Evolutionary conservation across 805 yeast species (phyloP).

Genomic region (Candida silvatica): DNA sequence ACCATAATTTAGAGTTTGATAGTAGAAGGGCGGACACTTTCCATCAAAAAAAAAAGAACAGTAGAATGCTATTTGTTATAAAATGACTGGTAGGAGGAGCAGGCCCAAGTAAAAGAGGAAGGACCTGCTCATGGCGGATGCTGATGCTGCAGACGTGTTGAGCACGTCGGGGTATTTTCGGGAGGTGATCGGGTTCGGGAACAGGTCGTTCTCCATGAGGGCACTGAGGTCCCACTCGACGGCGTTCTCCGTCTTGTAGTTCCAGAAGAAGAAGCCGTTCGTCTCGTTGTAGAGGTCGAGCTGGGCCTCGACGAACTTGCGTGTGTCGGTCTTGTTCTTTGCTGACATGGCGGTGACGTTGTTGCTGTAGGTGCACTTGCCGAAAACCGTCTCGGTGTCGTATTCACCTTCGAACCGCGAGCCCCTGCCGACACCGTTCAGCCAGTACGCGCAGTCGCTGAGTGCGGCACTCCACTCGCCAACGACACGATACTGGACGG

Average conservation of each 20-base stretch:
- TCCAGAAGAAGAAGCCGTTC: conserved; percentile 67
- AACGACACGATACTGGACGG: conserved; percentile 34
- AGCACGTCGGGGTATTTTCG: conserved; percentile 72
- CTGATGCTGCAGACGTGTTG: conserved; percentile 4
- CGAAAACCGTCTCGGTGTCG: conserved; percentile 30
- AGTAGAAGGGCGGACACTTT: conserved; percentile 29
- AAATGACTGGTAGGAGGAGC: too few species aligned
- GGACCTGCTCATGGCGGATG: too few species aligned
- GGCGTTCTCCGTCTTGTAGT: conserved; percentile 57
- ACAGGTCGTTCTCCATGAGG: conserved; percentile 39
- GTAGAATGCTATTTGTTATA: too few species aligned
- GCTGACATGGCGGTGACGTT: conserved; percentile 33
- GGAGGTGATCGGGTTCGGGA: conserved; percentile 56
- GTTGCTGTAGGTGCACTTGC: conserved; percentile 34
- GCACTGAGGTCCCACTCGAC: conserved; percentile 59
- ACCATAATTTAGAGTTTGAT: conserved; percentile 30
- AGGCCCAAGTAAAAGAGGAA: too few species aligned
- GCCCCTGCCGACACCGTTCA: conserved; percentile 80
- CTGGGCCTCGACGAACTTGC: conserved; percentile 55
- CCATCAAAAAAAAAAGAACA: too few species aligned
- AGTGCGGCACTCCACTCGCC: conserved; percentile 94
- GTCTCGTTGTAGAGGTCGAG: conserved; percentile 38
- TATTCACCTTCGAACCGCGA: conserved; percentile 65
- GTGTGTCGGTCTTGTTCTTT: conserved; percentile 32
- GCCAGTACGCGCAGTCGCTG: conserved; percentile 85